Conservation (phyloP, 2,329 filamentous ascomycete species). For the Rhinocladiella mackenziei region DNA sequence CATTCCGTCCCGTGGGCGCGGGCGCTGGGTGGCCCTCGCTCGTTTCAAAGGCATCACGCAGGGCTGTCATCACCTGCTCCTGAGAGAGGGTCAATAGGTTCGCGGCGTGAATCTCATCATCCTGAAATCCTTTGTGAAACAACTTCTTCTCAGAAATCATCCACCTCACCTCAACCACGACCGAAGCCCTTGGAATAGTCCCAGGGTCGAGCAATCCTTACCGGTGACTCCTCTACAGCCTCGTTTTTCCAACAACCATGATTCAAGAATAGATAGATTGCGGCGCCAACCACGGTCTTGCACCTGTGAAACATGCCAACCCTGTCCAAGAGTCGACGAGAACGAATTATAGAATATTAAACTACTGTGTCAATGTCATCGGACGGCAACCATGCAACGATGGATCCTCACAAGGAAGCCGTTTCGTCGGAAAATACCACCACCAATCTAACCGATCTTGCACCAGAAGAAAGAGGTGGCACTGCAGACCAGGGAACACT, state of each 20-base stretch:
- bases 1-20: too few relatives aligned
- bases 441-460: conserved; percentile 15
- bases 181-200: too few relatives aligned
- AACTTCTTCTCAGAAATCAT: background rate
- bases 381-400: conserved; percentile 18
- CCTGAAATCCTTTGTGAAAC: too few relatives aligned
- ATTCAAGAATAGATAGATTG: background rate
- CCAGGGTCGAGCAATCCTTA: too few relatives aligned
- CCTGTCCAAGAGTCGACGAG: background rate
- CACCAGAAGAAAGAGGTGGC: conserved; percentile 1
- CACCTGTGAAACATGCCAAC: conserved; percentile 7
- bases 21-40: background rate
- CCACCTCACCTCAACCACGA: background rate
- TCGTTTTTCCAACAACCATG: background rate
- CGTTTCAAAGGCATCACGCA: background rate
- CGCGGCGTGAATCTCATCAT: background rate
- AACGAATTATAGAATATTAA: background rate
- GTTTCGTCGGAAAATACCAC: conserved; percentile 12
- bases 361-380: conserved; percentile 15
- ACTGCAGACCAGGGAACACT: background rate
- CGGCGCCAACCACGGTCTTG: background rate
- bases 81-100: background rate
- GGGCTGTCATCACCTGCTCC: background rate
- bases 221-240: too few relatives aligned
- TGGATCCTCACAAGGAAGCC: conserved; percentile 16